These are phyloP conservation scores for Vaccinium macrocarpon DNA, from an alignment of 148 eudicot species.

Conservation along the genomic window DNA sequence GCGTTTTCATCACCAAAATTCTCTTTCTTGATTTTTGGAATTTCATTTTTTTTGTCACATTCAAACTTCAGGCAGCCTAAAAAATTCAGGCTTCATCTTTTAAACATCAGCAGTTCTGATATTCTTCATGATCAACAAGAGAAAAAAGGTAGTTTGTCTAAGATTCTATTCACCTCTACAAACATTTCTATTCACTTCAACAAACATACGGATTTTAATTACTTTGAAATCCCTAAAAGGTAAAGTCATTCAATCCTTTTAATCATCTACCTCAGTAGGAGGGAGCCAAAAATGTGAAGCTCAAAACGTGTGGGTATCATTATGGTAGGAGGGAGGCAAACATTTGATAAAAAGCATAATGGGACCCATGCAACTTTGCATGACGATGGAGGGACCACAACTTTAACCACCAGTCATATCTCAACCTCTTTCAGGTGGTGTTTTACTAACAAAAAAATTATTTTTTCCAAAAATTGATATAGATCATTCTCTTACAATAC, in stretches of 20 bases:
- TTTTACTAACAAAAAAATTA: too few relatives aligned
- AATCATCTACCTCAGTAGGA: neutral
- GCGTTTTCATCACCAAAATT: neutral
- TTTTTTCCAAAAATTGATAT: too few relatives aligned
- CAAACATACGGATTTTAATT: neutral
- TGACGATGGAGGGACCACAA: conserved; percentile 7
- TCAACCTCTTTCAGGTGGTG: too few relatives aligned
- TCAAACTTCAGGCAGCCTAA: neutral
- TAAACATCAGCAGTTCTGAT: neutral
- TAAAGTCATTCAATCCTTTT: neutral
- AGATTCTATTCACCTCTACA: neutral
- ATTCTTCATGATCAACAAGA: neutral
- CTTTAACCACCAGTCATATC: too few relatives aligned
- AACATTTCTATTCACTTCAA: neutral
- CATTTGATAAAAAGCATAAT: neutral
- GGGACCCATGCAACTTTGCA: neutral
- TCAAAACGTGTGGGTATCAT: neutral
- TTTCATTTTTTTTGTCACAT: neutral
- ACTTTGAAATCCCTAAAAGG: neutral
- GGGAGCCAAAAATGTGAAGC: neutral
- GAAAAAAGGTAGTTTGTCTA: neutral
- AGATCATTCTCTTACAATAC: too few relatives aligned
- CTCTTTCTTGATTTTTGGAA: neutral
- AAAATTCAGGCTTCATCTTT: neutral
- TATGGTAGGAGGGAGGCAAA: neutral